Evolutionary conservation across 352 stramenopile species (phyloP).

Genomic region (Pythium insidiosum): DNA sequence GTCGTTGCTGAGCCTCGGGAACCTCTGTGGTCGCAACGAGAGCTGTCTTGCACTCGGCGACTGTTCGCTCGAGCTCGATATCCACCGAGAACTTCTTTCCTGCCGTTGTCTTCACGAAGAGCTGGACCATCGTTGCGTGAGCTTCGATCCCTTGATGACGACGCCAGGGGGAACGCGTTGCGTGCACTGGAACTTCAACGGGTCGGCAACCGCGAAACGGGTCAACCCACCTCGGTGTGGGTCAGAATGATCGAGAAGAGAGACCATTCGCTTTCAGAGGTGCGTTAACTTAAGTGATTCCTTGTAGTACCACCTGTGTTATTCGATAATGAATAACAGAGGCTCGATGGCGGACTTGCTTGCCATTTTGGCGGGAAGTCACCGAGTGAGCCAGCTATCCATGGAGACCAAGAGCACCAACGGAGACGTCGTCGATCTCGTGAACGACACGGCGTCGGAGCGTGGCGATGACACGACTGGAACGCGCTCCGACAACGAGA

Average conservation of each 20-base stretch:
- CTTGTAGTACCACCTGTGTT: too few species aligned
- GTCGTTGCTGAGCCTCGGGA: slow-evolving; percentile 62
- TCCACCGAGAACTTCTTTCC: slow-evolving; percentile 79
- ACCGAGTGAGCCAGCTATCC: background rate
- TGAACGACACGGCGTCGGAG: slow-evolving; percentile 1
- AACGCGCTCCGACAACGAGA: background rate
- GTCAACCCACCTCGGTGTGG: too few species aligned
- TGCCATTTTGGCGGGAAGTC: slow-evolving; percentile 18
- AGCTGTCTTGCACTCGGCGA: slow-evolving; percentile 70
- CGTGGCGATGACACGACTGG: background rate
- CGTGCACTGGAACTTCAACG: too few species aligned
- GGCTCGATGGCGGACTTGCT: too few species aligned
- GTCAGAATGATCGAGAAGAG: too few species aligned
- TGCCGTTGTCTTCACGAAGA: slow-evolving; percentile 79
- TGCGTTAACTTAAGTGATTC: too few species aligned
- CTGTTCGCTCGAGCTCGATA: slow-evolving; percentile 53
- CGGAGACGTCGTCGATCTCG: slow-evolving; percentile 8
- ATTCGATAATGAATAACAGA: too few species aligned
- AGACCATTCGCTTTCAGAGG: too few species aligned
- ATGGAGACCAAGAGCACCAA: slow-evolving; percentile 4
- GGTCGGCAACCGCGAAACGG: too few species aligned
- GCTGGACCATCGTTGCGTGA: slow-evolving; percentile 51
- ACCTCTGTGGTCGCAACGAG: slow-evolving; percentile 68
- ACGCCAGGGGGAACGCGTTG: too few species aligned
- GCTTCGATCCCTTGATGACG: too few species aligned